These are phyloP conservation scores for Globisporangium abappressorium DNA, from an alignment of 352 stramenopile species.

Conservation along the genomic window DNA sequence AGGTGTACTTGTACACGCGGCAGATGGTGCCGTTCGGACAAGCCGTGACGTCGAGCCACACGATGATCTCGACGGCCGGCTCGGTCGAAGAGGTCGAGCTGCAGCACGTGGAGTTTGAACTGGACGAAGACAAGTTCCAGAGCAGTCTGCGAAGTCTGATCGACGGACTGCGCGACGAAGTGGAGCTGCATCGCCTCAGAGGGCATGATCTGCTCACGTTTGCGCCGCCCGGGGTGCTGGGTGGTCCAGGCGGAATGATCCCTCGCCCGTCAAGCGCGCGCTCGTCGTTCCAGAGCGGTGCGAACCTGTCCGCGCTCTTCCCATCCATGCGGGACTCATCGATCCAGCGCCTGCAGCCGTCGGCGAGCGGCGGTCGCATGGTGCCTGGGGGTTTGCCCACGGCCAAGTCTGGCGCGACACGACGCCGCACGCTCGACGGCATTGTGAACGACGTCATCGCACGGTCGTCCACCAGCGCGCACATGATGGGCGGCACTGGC, in stretches of 20 bases:
- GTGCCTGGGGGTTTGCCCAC: neutral
- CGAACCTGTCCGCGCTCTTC: slow-evolving; percentile 14
- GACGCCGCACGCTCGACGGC: slow-evolving; percentile 38
- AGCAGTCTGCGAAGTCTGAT: slow-evolving; percentile 62
- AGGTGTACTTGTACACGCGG: slow-evolving; percentile 75
- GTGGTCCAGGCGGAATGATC: slow-evolving; percentile 13
- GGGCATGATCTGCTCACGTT: slow-evolving; percentile 21
- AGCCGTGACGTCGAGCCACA: slow-evolving; percentile 46
- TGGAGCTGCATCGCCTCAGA: slow-evolving; percentile 59
- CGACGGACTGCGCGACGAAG: slow-evolving; percentile 70
- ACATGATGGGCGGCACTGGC: neutral
- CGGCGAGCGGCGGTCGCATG: neutral
- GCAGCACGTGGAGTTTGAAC: slow-evolving; percentile 39
- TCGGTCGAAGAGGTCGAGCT: slow-evolving; percentile 21
- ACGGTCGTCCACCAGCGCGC: slow-evolving; percentile 12
- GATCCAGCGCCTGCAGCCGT: slow-evolving; percentile 10
- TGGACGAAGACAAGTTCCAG: slow-evolving; percentile 69
- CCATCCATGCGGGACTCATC: slow-evolving; percentile 12
- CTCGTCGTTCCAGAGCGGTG: slow-evolving; percentile 15
- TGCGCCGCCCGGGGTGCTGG: slow-evolving; percentile 21
- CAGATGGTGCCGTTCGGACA: slow-evolving; percentile 77
- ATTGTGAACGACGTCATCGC: slow-evolving; percentile 58
- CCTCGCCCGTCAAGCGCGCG: slow-evolving; percentile 13
- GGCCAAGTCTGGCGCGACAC: neutral
- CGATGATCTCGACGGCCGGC: slow-evolving; percentile 19